phyloP scores from a whole-genome alignment of 2,329 filamentous ascomycete genomes.

The Aciculosporium take region DNA sequence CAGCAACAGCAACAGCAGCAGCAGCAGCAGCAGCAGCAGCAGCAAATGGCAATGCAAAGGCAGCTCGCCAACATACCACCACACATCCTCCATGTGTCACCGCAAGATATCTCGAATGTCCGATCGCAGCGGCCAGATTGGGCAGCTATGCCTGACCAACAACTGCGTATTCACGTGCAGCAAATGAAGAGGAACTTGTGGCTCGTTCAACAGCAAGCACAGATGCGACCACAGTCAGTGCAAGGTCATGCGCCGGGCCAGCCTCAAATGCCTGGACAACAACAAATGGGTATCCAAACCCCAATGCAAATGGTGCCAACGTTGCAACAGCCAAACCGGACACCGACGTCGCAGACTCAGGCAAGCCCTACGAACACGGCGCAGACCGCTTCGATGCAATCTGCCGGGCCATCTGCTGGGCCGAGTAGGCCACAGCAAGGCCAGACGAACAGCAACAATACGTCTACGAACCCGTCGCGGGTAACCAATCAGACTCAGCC shows the following conservation, averaged over 20 bases:
- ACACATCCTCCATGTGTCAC: constrained; percentile 19
- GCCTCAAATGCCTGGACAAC: constrained; percentile 9
- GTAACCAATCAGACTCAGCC: constrained; percentile 12
- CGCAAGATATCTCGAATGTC: constrained; percentile 20
- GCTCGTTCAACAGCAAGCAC: constrained; percentile 17
- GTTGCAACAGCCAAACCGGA: constrained; percentile 31
- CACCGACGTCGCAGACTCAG: constrained; percentile 24
- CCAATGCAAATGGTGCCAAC: constrained; percentile 29
- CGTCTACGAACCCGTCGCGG: constrained; percentile 12
- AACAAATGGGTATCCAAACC: constrained; percentile 8
- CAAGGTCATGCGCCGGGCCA: constrained; percentile 12
- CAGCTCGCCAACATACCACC: constrained; percentile 15
- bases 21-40: constrained; percentile 12
- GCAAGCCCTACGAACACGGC: constrained; percentile 27
- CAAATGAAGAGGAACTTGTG: constrained; percentile 20
- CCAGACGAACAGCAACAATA: constrained; percentile 9
- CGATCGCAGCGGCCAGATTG: constrained; percentile 14
- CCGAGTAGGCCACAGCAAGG: constrained; percentile 17
- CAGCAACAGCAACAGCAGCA: constrained; percentile 13
- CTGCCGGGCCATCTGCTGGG: constrained; percentile 16
- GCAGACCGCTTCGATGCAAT: constrained; percentile 22
- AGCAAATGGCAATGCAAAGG: constrained; percentile 12
- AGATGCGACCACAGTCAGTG: constrained; percentile 9
- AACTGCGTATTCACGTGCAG: constrained; percentile 18
- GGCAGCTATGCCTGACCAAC: constrained; percentile 18